Evolutionary conservation across 192 early-diverging fungal genomes (phyloP).

Genomic region (Coemansia sp.): DNA sequence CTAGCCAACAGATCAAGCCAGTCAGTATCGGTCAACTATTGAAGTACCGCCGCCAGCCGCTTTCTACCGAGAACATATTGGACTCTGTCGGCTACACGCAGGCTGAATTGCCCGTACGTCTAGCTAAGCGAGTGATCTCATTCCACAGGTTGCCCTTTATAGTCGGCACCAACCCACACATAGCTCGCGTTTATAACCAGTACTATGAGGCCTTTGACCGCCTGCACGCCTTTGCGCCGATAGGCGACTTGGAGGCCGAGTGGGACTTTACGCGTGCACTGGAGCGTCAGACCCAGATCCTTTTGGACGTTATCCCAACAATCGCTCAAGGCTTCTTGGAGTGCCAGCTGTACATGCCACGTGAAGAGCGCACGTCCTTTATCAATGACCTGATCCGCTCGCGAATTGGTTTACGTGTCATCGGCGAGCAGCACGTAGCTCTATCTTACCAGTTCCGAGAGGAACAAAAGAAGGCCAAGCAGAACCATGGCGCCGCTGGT

Average conservation of each 20-base stretch:
- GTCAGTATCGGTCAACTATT: constrained; percentile 78
- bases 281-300: constrained; percentile 68
- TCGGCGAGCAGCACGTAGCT: constrained; percentile 88
- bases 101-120: constrained; percentile 82
- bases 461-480: constrained; percentile 14
- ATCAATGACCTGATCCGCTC: constrained; percentile 87
- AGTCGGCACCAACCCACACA: constrained; percentile 93
- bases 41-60: constrained; percentile 67
- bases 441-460: constrained; percentile 59
- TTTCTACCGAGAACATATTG: constrained; percentile 53
- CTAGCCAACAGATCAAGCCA: constrained; percentile 52
- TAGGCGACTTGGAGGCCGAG: constrained; percentile 57
- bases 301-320: constrained; percentile 84
- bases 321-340: constrained; percentile 90
- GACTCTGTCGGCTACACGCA: constrained; percentile 65
- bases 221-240: constrained; percentile 64
- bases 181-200: constrained; percentile 76
- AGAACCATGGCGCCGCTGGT: not conserved
- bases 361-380: constrained; percentile 65
- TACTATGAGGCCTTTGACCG: constrained; percentile 76
- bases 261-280: constrained; percentile 68
- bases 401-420: constrained; percentile 86
- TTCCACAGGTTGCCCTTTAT: constrained; percentile 93
- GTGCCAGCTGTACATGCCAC: constrained; percentile 84
- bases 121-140: constrained; percentile 81